Evolutionary conservation across 2,329 filamentous ascomycete genomes (phyloP).

Genomic region (Cordyceps tenuipes): DNA sequence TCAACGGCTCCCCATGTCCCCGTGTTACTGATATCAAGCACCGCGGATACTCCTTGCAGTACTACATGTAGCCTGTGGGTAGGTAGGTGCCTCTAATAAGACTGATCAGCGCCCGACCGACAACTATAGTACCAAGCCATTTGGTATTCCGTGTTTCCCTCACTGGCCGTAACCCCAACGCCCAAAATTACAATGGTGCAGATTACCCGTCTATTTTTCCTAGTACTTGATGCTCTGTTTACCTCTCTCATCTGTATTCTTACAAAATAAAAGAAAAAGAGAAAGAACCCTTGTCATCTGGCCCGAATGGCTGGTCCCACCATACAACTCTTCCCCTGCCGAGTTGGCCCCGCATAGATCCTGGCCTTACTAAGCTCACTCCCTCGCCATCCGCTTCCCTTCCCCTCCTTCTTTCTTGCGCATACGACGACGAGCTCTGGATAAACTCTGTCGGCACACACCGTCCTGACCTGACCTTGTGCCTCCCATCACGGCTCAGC

Average conservation of each 20-base stretch:
- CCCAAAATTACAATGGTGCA: background rate
- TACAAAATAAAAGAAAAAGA: background rate
- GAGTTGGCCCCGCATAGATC: background rate
- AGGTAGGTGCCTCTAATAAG: too few relatives aligned
- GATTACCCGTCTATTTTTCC: background rate
- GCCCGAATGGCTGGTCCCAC: slow-evolving; percentile 7
- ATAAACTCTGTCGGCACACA: background rate
- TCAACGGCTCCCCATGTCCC: background rate
- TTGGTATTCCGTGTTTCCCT: background rate
- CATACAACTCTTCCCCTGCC: slow-evolving; percentile 2
- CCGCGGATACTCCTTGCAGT: too few relatives aligned
- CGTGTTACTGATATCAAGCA: background rate
- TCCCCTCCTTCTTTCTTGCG: background rate
- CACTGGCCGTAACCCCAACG: background rate
- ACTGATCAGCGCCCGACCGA: background rate
- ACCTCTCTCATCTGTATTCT: background rate
- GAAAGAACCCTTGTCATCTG: slow-evolving; percentile 8
- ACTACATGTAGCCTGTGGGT: too few relatives aligned
- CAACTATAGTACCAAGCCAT: background rate
- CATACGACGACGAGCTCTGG: background rate
- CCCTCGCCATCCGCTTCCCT: background rate
- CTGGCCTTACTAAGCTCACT: background rate
- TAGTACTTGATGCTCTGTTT: background rate
- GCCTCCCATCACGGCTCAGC: background rate
- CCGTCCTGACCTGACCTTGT: background rate